Base-by-base conservation (phyloP, 2,329 filamentous ascomycete species). In the Fusarium burgessii region DNA sequence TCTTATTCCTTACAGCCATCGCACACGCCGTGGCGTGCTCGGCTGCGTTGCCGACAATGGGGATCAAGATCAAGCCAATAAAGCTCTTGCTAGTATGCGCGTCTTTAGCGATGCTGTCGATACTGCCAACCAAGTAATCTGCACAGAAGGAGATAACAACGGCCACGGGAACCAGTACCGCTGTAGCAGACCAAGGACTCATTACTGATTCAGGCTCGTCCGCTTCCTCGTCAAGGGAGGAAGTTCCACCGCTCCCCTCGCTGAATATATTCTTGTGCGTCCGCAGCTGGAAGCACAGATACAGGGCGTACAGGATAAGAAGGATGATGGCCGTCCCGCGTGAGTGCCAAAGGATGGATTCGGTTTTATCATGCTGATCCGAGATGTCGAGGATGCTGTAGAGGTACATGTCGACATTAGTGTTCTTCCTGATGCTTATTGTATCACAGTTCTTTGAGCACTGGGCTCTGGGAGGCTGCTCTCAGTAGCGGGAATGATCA, bases 21-120 rank as follows among this genome's bases (percentile, higher is more conserved):
- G 94, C 90, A 20, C 93, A 90, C n/a, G 93, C 92, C 2, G 92
- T 94, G 42, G 94, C 92, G 76, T 94, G 92, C 79, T 94, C 92
- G 7, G 92, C 92, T 6, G 92, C 92, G 75, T 94, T 94, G 46
- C 92, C 92, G 33, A 94, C 92, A 72, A 94, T 93, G 8, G 92
- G 92, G 52, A 94, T 91, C n/a, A 94, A 82, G 57, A 94, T 92
- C 49, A 94, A 84, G 83, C 92, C 92, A 74, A 94, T 93, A 74
- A 94, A 94, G 4, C 91, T 93, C 81, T 92, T 92, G 83, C 90
- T 93, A 78, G 94, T 92, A 63, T 90, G 86, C 6, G 89, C 89
- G 51, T 85, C 89, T 73, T 89, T 85, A 32, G 93, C 92, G 46
- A 94, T 87, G 36, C 85, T 84, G 71, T 93, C 91, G 76, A 94